A percentile compares a stretch with the other conserved stretches of the same genome.
phyloP scores from a whole-genome alignment of 768 basidiomycete species.

The Lentinula boryana region DNA sequence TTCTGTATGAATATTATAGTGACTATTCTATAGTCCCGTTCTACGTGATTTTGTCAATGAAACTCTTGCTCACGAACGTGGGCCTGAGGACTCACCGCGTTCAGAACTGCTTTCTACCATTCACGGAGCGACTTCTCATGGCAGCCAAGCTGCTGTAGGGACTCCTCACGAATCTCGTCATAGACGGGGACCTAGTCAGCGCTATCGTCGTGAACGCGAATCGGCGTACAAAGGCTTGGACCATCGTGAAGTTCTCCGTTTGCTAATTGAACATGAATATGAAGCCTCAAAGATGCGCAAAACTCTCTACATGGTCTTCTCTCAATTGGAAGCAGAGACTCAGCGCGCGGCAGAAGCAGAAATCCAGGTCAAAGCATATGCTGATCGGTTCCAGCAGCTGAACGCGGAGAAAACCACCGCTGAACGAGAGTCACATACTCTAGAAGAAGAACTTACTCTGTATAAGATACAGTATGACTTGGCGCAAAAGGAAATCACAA shows the following conservation, averaged over 20 bases:
- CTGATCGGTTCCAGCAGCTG: background rate
- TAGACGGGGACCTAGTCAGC: conserved; percentile 23
- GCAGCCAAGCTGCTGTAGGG: background rate
- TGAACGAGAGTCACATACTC: background rate
- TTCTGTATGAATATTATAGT: background rate
- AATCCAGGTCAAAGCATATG: background rate
- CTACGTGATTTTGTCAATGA: conserved; percentile 4
- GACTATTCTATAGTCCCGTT: background rate
- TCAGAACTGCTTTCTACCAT: background rate
- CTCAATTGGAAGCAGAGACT: conserved; percentile 27
- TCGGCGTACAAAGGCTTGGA: conserved; percentile 23
- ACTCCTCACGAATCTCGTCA: background rate
- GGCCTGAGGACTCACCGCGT: background rate
- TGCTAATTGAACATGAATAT: conserved; percentile 34
- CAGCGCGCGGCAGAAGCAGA: conserved; percentile 3
- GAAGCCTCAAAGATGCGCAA: conserved; percentile 33
- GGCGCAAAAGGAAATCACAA: conserved; percentile 5
- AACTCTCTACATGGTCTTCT: conserved; percentile 27
- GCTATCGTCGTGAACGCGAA: conserved; percentile 28
- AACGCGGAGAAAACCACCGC: background rate
- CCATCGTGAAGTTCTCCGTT: conserved; percentile 20
- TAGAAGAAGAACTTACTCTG: conserved; percentile 3
- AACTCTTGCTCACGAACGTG: background rate
- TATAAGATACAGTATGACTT: conserved; percentile 5
- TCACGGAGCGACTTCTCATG: background rate